These are phyloP conservation scores for Xylariaceae sp. DNA, from an alignment of 2,329 filamentous ascomycete genomes.

Conservation along the genomic window DNA sequence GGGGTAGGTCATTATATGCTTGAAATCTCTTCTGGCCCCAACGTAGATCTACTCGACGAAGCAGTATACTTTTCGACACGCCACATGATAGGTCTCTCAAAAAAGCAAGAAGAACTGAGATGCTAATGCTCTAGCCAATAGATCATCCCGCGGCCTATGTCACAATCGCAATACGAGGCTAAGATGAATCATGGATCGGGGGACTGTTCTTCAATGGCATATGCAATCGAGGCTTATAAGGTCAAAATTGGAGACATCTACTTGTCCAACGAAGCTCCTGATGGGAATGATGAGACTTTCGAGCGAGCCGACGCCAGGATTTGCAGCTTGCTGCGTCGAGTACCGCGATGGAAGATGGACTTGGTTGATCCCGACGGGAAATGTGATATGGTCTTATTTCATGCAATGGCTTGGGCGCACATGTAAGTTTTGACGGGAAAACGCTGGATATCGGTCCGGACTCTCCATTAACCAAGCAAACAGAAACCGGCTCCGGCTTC, in stretches of 20 bases:
- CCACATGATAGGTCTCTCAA: too few species aligned
- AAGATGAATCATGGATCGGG: slow-evolving; percentile 30
- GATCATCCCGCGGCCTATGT: slow-evolving; percentile 31
- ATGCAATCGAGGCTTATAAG: slow-evolving; percentile 22
- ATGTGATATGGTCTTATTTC: slow-evolving; percentile 34
- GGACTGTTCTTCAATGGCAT: slow-evolving; percentile 28
- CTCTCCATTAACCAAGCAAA: background rate
- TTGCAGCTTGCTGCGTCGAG: slow-evolving; percentile 33
- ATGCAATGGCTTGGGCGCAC: slow-evolving; percentile 31
- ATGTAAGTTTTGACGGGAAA: slow-evolving; percentile 27
- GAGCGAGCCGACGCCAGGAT: slow-evolving; percentile 33
- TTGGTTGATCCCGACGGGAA: slow-evolving; percentile 32
- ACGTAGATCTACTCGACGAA: background rate
- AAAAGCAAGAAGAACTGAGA: too few species aligned
- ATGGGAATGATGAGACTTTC: slow-evolving; percentile 5
- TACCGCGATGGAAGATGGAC: slow-evolving; percentile 35
- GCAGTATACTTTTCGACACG: background rate
- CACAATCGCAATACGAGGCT: slow-evolving; percentile 30
- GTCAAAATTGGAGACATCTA: slow-evolving; percentile 16
- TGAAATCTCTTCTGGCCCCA: background rate
- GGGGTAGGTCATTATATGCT: slow-evolving; percentile 27
- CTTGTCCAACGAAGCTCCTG: too few species aligned
- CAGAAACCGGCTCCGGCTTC: slow-evolving; percentile 25
- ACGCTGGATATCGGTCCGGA: background rate
- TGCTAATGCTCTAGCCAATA: slow-evolving; percentile 12